Evolutionary conservation across 306 rosid species (phyloP), one percentile per base, ranked within the genome.

Genomic region (Psophocarpus tetragonolobus): DNA sequence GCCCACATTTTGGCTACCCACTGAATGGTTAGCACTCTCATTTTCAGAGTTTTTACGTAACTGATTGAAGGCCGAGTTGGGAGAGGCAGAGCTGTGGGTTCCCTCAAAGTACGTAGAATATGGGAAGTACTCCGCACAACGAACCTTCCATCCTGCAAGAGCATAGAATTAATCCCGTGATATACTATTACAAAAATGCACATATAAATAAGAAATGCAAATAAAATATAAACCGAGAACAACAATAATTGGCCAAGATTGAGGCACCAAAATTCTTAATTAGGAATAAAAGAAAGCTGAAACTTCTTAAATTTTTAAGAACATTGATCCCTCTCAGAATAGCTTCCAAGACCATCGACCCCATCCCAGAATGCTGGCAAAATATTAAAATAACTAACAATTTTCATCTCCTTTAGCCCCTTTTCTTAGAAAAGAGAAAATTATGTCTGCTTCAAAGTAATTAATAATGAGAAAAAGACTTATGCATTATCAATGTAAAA

Each of bases 101-200:
- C 98, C 97, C 78, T 81, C 91, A 13, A 95, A 92, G 83, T 86
- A 91, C 1, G 90, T 87, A 41, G 98, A 91, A 86, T 85, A 92
- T 35, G 94, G 93, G 74, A 91, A 95, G 83, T 67, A 91, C 84
- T 87, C 92, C 0, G 90, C 84, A 80, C 99, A 95, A 7, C 87
- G 90, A 56, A 73, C 83, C 82, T 92, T 92, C 99, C 98, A 95
- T 84, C 97, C 99, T 95, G 86, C 84, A 86, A 71, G 44, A 20
- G 42, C 18, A 33, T 3, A 69, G 11, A 73, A 32, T 51, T 23
- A 29, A 68, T 26, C 63, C 6, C 5, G 11, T 41, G 10, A 42
- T 71, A 69, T 69, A 51, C 30, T 42, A 27, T 26, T 35, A 24
- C 26, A 36, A 24, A 14, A 10, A n/a, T 21, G 18, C 0, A 60